Percentiles rank a stretch among this genome's conserved stretches.
Conservation (phyloP, 2,329 filamentous ascomycete genomes). For the Pseudogymnoascus sp. region DNA sequence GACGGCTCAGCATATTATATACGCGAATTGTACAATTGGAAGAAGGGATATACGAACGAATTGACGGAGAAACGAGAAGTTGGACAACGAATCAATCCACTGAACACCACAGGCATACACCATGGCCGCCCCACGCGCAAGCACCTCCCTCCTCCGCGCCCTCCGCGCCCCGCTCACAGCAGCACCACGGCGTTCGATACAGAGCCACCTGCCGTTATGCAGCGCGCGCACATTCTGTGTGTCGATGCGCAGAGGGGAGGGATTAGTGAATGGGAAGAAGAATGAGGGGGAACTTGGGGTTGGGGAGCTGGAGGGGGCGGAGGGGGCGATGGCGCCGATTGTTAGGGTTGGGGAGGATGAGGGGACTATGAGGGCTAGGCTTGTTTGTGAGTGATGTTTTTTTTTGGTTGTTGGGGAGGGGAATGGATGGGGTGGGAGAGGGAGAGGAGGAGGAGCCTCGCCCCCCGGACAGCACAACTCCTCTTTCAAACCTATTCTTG, state of each 20-base stretch:
- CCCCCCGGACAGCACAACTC: background rate
- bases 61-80: background rate
- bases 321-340: constrained; percentile 85
- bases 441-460: background rate
- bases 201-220: background rate
- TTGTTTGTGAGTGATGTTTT: constrained; percentile 56
- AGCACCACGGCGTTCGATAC: background rate
- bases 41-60: background rate
- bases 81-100: background rate
- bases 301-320: constrained; percentile 78
- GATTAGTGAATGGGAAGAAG: background rate
- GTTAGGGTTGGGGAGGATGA: constrained; percentile 75
- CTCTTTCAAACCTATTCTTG: constrained; percentile 1
- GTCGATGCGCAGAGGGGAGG: background rate
- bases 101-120: background rate
- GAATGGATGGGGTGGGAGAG: background rate
- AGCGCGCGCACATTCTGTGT: background rate
- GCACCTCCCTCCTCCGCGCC: background rate
- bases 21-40: background rate
- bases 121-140: background rate
- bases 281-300: constrained; percentile 56
- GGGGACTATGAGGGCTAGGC: constrained; percentile 77
- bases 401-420: background rate
- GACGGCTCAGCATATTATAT: background rate
- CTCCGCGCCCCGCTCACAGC: background rate